Percentiles rank a stretch among this genome's conserved stretches.
phyloP scores from a whole-genome alignment of 1,139 yeast genomes.

The Eremothecium gossypii region DNA sequence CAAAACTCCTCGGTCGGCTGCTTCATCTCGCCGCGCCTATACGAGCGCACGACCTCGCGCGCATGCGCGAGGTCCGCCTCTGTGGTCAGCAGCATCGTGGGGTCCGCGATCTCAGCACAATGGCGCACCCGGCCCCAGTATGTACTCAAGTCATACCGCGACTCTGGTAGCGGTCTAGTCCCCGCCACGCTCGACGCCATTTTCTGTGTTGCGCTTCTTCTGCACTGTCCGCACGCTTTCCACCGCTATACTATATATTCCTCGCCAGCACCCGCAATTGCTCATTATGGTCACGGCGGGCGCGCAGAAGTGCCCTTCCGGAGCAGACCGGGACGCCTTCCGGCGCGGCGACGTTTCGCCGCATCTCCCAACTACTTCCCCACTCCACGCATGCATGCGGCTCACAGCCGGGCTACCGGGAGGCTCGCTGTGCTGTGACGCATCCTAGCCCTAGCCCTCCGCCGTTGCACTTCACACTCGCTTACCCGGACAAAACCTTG shows the following conservation, averaged over 20 bases:
- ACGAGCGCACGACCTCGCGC: slow-evolving; percentile 56
- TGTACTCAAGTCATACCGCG: slow-evolving; percentile 66
- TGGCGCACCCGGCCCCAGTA: slow-evolving; percentile 93
- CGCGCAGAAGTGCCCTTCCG: too few species aligned
- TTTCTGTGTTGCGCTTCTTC: not conserved
- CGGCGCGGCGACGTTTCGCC: too few species aligned
- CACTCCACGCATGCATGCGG: too few species aligned
- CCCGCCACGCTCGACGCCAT: slow-evolving; percentile 92
- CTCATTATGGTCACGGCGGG: too few species aligned
- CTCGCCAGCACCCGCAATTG: too few species aligned
- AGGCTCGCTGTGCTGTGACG: too few species aligned
- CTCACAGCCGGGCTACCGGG: too few species aligned
- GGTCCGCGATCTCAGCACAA: slow-evolving; percentile 88
- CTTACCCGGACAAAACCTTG: not conserved
- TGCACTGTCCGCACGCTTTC: not conserved
- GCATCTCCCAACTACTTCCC: too few species aligned
- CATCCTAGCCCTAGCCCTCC: too few species aligned
- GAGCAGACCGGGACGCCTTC: too few species aligned
- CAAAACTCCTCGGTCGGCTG: slow-evolving; percentile 73
- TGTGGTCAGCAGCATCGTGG: slow-evolving; percentile 76
- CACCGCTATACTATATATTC: too few species aligned
- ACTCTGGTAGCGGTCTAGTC: slow-evolving; percentile 64
- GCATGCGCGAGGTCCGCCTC: slow-evolving; percentile 55
- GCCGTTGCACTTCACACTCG: too few species aligned
- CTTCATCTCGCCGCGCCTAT: slow-evolving; percentile 54